These are phyloP conservation scores for Gossypium arboreum DNA, from an alignment of 345 rosid genomes.

Conservation along the genomic window DNA sequence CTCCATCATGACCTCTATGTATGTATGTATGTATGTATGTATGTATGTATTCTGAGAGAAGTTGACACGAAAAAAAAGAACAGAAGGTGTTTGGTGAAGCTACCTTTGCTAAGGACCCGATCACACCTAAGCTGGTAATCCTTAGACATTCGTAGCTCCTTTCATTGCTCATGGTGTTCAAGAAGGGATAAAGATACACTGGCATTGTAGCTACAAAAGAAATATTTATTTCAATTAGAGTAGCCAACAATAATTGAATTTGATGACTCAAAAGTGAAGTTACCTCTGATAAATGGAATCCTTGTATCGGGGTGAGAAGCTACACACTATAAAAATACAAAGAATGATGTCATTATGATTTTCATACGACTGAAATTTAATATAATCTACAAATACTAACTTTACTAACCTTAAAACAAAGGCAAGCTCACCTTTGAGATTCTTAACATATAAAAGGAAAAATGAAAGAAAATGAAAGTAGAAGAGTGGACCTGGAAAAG, in stretches of 20 bases:
- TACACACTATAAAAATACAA: slow-evolving; percentile 34
- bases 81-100: background rate
- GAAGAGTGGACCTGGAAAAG: slow-evolving; percentile 46
- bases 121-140: slow-evolving; percentile 56
- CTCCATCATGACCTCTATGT: background rate
- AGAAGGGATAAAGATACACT: too few species aligned
- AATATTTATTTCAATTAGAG: background rate
- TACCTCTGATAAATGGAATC: slow-evolving; percentile 44
- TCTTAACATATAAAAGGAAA: background rate
- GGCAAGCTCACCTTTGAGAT: background rate
- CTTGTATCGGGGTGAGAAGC: slow-evolving; percentile 56
- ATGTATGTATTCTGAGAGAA: background rate
- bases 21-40: background rate
- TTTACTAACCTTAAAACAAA: too few species aligned
- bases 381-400: too few species aligned
- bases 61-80: background rate
- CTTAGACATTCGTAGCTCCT: slow-evolving; percentile 15
- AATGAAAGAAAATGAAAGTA: background rate
- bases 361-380: background rate
- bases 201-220: too few species aligned
- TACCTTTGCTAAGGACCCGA: slow-evolving; percentile 61
- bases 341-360: background rate
- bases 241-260: background rate
- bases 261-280: background rate
- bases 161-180: too few species aligned